Base-by-base conservation (phyloP, 306 rosid genomes). In the Vicia sativa region DNA sequence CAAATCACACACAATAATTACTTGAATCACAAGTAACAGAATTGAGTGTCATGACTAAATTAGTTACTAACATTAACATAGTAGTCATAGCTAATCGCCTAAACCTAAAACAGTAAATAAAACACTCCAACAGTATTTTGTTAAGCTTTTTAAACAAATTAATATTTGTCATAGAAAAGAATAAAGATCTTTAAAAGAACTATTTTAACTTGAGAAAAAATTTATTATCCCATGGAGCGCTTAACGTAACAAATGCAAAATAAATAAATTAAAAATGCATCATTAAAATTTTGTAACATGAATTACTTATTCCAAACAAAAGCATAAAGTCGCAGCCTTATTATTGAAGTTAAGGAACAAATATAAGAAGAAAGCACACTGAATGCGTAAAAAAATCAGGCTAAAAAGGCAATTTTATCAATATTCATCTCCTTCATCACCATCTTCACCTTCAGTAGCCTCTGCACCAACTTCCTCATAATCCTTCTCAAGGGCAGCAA, bases 401-500 rank as follows among this genome's bases (percentile, higher is more conserved):
- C 45, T 41, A 25, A 5, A 50, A 31, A 45, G 23, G 14, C 9
- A 11, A 58, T 31, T 23, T 4, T 52, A 10, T 83, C 68, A 87
- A 59, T 89, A 89, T n/a, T 89, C 91, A 0, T 85, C 96, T 10
- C 76, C 87, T 9, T 85, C 96, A 0, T 89, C 92, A 2, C 81
- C 87, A 7, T 87, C 96, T 2, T 89, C 96, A 53, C 85, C 96
- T 43, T 85, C 96, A 0, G 80, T 83, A 2, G 82, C 87, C 81
- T 89, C 96, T 9, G 91, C 92, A 65, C 96, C 96, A 0, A 89
- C 93, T 77, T 89, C 96, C 45, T 89, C 96, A 11, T 89, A 89
- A 62, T 86, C 96, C 76, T 89, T 89, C 79, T 89, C 83, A 3
- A 80, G 67, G 16, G 96, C 96, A 56, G 96, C 92, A 56, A 89